Evolutionary conservation across 148 eudicot species (phyloP).

Genomic region (Suaeda aralocaspica): DNA sequence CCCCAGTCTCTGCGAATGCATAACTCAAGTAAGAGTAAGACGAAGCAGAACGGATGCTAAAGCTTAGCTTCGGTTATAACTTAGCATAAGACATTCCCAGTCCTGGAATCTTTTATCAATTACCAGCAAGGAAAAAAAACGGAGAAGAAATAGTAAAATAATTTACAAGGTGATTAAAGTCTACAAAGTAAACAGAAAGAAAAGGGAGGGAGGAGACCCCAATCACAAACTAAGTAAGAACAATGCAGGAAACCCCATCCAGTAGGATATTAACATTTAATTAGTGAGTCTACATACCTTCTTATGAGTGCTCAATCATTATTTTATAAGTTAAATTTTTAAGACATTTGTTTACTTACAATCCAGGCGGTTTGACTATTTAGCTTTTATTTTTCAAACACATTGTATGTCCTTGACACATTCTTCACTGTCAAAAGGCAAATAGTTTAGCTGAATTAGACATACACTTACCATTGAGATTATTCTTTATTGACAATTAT

Average conservation of each 20-base stretch:
- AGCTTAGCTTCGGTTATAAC: neutral
- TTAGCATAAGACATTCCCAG: neutral
- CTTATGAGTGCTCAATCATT: neutral
- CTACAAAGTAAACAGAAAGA: neutral
- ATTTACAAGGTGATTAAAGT: neutral
- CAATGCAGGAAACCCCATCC: neutral
- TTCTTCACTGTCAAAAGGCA: neutral
- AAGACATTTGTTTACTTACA: neutral
- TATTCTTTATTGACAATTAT: no score
- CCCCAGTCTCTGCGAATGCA: slow-evolving; percentile 92
- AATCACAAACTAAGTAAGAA: neutral
- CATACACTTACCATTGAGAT: no score
- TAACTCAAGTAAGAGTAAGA: slow-evolving; percentile 9
- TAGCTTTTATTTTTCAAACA: neutral
- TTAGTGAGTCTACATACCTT: no score
- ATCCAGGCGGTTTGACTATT: neutral
- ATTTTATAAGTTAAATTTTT: neutral
- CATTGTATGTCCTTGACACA: neutral
- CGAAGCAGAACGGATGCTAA: neutral
- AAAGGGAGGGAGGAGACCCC: neutral
- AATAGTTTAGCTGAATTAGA: neutral
- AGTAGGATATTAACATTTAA: neutral
- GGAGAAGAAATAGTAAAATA: neutral
- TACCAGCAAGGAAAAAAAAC: neutral
- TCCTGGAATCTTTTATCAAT: neutral